Evolutionary conservation across 306 rosid species (phyloP).

Genomic region (Herpetospermum pedunculosum): DNA sequence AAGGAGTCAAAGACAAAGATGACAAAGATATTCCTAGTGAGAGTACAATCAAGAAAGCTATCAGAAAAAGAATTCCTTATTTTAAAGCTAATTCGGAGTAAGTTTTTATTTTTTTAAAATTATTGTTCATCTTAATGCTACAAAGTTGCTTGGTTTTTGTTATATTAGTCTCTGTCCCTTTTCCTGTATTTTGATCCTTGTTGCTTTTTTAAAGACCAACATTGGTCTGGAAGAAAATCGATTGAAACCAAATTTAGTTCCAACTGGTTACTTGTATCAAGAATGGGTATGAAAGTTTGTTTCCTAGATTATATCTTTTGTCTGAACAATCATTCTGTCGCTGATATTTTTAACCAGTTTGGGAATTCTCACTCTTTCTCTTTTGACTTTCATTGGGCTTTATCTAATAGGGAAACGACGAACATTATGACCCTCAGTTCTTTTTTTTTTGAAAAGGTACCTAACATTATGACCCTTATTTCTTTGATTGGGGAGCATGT

Average conservation of each 20-base stretch:
- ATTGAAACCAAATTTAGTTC: background rate
- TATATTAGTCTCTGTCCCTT: background rate
- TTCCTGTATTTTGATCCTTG: background rate
- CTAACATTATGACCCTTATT: no score
- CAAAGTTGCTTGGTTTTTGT: background rate
- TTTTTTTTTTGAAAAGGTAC: no score
- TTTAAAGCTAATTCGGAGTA: constrained; percentile 82
- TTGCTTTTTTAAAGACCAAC: background rate
- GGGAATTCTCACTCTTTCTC: no score
- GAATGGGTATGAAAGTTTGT: no score
- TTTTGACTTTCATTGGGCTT: no score
- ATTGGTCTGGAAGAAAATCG: background rate
- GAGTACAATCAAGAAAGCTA: constrained; percentile 52
- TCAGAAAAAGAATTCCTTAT: constrained; percentile 54
- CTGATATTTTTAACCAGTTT: no score
- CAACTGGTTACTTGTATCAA: background rate
- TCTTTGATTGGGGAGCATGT: no score
- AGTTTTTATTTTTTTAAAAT: constrained; percentile 22
- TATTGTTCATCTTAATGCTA: background rate
- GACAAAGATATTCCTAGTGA: constrained; percentile 45
- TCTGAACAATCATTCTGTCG: no score
- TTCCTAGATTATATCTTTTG: no score
- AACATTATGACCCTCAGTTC: no score
- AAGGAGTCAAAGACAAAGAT: constrained; percentile 34
- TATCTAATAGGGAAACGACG: no score